Conservation (phyloP, 2,329 filamentous ascomycete genomes). For the Venturia nashicola region DNA sequence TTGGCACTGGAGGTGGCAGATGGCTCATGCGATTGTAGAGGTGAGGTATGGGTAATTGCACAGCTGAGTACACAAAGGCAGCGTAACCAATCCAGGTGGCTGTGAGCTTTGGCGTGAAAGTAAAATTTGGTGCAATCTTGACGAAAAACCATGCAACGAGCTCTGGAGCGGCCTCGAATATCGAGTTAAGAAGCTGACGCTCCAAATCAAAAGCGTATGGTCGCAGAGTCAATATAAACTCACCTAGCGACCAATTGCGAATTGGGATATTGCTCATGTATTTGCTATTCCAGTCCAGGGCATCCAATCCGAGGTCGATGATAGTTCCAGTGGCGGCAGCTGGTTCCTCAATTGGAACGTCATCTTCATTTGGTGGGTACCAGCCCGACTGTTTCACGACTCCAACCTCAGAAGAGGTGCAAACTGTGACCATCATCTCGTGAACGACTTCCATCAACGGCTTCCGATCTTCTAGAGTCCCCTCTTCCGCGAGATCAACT, state of each 20-base stretch:
- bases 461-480: conserved; percentile 29
- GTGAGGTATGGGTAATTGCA: conserved; percentile 60
- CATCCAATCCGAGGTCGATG: conserved; percentile 56
- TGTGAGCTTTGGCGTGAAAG: conserved; percentile 82
- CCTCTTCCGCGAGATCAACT: conserved; percentile 19
- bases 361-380: conserved; percentile 55
- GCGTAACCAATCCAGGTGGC: conserved; percentile 93
- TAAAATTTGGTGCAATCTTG: conserved; percentile 59
- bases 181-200: conserved; percentile 65
- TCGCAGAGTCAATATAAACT: conserved; percentile 65
- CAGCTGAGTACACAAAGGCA: conserved; percentile 70
- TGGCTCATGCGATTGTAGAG: conserved; percentile 55
- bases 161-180: conserved; percentile 74
- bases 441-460: conserved; percentile 59
- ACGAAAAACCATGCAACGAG: conserved; percentile 79
- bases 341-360: conserved; percentile 13
- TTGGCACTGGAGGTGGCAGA: conserved; percentile 63
- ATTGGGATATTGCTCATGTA: conserved; percentile 57
- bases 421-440: conserved; percentile 61
- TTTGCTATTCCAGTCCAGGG: conserved; percentile 56
- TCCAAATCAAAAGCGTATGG: conserved; percentile 76
- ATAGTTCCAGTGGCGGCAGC: conserved; percentile 26
- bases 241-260: conserved; percentile 65
- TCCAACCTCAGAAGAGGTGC: conserved; percentile 61
- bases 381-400: conserved; percentile 69